A percentile compares a stretch with the other conserved stretches of the same genome.
Conservation (phyloP, 352 stramenopile species). For the Globisporangium spinosum region DNA sequence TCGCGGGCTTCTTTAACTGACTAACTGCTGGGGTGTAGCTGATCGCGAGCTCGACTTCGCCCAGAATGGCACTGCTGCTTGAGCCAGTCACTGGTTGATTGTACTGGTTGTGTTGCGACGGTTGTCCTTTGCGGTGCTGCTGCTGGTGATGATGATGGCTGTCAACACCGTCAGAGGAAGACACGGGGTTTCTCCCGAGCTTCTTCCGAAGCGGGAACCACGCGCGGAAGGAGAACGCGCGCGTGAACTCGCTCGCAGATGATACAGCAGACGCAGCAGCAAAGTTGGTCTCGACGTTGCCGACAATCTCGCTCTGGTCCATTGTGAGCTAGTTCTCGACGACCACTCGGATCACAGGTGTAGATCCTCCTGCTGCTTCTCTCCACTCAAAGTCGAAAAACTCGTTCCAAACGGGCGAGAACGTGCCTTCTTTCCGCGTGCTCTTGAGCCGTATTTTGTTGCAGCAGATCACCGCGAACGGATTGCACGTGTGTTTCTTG, state of each 20-base stretch:
- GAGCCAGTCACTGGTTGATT: conserved; percentile 5
- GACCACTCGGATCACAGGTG: conserved; percentile 32
- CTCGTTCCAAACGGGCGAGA: conserved; percentile 70
- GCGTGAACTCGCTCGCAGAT: conserved; percentile 1
- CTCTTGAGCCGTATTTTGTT: conserved; percentile 55
- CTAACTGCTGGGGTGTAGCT: conserved; percentile 28
- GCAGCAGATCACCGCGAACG: conserved; percentile 61
- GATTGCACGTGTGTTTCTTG: conserved; percentile 72
- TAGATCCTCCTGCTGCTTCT: conserved; percentile 10
- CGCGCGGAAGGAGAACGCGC: conserved; percentile 38
- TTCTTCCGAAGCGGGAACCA: conserved; percentile 52
- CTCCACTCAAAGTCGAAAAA: conserved; percentile 74
- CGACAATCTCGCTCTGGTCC: conserved; percentile 65
- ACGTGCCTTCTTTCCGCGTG: conserved; percentile 62
- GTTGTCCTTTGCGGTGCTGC: conserved; percentile 4
- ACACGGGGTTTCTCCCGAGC: background rate
- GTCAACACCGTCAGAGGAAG: conserved; percentile 2
- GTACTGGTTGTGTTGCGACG: background rate
- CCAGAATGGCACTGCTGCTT: conserved; percentile 25
- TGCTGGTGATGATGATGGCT: conserved; percentile 12
- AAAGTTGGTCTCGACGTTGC: conserved; percentile 47
- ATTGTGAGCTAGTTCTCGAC: conserved; percentile 65
- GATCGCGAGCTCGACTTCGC: conserved; percentile 52
- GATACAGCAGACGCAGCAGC: background rate
- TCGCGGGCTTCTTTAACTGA: background rate